phyloP scores from a whole-genome alignment of 179 eudicot species.

The Dionaea muscipula region DNA sequence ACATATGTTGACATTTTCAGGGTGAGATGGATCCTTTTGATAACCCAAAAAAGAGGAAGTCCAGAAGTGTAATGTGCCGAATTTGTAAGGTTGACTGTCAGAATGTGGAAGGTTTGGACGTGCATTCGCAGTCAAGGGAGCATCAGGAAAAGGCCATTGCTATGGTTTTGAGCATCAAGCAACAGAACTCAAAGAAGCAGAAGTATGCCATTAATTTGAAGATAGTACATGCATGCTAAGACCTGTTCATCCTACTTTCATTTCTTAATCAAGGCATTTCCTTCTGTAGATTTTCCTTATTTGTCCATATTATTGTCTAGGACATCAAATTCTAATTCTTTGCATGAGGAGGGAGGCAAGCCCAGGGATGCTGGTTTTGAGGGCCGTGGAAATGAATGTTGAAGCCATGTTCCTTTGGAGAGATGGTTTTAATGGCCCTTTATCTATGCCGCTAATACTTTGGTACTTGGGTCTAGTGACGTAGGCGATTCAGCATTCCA shows the following conservation, averaged over 20 bases:
- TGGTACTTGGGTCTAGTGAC: conserved; percentile 28
- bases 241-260: too few relatives aligned
- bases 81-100: conserved; percentile 91
- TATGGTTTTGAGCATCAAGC: conserved; percentile 69
- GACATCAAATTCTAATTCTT: conserved; percentile 35
- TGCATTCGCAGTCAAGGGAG: conserved; percentile 87
- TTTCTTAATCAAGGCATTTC: not conserved
- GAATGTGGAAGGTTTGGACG: conserved; percentile 75
- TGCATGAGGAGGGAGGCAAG: conserved; percentile 48
- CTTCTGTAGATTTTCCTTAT: not conserved
- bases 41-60: conserved; percentile 44
- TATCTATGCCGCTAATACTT: conserved; percentile 21
- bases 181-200: conserved; percentile 55
- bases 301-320: conserved; percentile 24
- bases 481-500: conserved; percentile 44
- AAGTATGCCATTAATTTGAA: conserved; percentile 46
- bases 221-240: too few relatives aligned
- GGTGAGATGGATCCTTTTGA: conserved; percentile 63
- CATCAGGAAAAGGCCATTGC: conserved; percentile 84
- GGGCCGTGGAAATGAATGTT: conserved; percentile 48
- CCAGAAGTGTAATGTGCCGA: conserved; percentile 68
- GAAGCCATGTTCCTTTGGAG: conserved; percentile 19
- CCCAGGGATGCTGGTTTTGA: conserved; percentile 35
- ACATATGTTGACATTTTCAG: conserved; percentile 27
- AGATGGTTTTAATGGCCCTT: conserved; percentile 11